These are phyloP conservation scores for Ophiostoma australiae DNA, from an alignment of 2,329 filamentous ascomycete species.

Conservation along the genomic window DNA sequence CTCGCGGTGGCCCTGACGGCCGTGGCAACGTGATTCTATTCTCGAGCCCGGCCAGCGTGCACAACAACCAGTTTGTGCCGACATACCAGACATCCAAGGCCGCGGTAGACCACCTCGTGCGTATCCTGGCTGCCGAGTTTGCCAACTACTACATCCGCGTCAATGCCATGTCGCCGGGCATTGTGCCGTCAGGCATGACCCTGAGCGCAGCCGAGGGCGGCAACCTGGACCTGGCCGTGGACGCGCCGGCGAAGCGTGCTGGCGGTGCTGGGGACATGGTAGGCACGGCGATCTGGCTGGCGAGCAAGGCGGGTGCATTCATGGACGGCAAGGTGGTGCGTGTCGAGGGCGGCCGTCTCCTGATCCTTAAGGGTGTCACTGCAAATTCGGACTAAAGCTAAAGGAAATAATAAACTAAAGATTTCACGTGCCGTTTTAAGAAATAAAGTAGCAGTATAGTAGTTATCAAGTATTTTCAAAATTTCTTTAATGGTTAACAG, in stretches of 20 bases:
- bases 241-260: not conserved
- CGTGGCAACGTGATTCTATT: not conserved
- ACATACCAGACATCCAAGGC: not conserved
- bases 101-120: not conserved
- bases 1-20: not conserved
- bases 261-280: not conserved
- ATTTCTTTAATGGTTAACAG: too few species aligned
- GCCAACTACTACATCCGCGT: constrained; percentile 6
- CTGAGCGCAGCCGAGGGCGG: not conserved
- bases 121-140: not conserved
- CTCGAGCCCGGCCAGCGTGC: not conserved
- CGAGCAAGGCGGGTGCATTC: not conserved
- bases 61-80: constrained; percentile 1
- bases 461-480: too few species aligned
- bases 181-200: constrained; percentile 1
- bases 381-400: not conserved
- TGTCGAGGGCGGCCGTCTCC: not conserved
- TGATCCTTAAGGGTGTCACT: not conserved
- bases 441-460: too few species aligned
- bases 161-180: not conserved
- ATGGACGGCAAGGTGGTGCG: not conserved
- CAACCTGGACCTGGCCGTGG: not conserved
- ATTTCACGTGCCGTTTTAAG: not conserved
- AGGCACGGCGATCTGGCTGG: not conserved
- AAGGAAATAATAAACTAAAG: not conserved